Evolutionary conservation across 805 yeast species (phyloP).

Genomic region (Starmerella riodocensis): DNA sequence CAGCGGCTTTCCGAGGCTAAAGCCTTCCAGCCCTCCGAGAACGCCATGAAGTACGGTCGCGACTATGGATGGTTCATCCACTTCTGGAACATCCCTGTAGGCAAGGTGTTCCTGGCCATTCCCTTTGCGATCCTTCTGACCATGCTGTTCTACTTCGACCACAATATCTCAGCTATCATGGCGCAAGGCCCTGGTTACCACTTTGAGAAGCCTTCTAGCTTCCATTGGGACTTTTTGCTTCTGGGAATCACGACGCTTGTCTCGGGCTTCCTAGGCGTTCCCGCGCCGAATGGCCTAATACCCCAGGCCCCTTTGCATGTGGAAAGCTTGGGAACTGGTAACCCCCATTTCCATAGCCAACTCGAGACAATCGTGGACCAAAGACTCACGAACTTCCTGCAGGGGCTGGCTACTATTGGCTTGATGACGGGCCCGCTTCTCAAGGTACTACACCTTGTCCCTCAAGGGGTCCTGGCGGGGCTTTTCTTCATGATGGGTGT

Average conservation of each 20-base stretch:
- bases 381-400: slow-evolving; percentile 67
- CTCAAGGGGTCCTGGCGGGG: slow-evolving; percentile 88
- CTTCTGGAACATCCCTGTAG: slow-evolving; percentile 61
- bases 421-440: slow-evolving; percentile 84
- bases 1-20: slow-evolving; percentile 53
- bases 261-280: slow-evolving; percentile 77
- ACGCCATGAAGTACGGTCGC: slow-evolving; percentile 22
- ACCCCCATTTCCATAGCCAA: slow-evolving; percentile 10
- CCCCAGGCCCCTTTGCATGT: slow-evolving; percentile 97
- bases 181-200: slow-evolving; percentile 78
- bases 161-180: slow-evolving; percentile 84
- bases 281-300: slow-evolving; percentile 91
- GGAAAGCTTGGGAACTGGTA: slow-evolving; percentile 42
- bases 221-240: slow-evolving; percentile 83
- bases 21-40: slow-evolving; percentile 60
- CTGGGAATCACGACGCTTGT: slow-evolving; percentile 79
- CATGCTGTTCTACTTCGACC: slow-evolving; percentile 81
- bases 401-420: slow-evolving; percentile 71
- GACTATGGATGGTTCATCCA: slow-evolving; percentile 62
- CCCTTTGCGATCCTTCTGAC: slow-evolving; percentile 87
- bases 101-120: slow-evolving; percentile 72
- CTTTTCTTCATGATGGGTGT: slow-evolving; percentile 88
- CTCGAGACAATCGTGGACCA: slow-evolving; percentile 62
- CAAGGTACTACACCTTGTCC: slow-evolving; percentile 66
- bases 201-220: slow-evolving; percentile 70